These are phyloP conservation scores for Coix lacrymajobi DNA, from an alignment of 176 grass and related monocot species.

Conservation along the genomic window DNA sequence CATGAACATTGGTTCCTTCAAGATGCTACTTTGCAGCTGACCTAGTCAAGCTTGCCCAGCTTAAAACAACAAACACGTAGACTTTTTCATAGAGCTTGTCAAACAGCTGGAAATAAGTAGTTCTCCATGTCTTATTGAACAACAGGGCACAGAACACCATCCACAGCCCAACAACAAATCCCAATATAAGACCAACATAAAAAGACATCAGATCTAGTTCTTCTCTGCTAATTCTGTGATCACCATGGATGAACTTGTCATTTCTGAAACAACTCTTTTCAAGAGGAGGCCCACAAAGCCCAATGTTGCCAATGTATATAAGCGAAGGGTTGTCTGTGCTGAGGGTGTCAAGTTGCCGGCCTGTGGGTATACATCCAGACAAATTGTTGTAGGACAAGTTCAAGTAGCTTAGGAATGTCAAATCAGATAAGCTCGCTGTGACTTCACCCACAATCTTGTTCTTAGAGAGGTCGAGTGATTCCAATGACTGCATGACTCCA, in stretches of 20 bases:
- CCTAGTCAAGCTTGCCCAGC: neutral
- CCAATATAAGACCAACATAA: neutral
- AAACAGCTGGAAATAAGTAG: neutral
- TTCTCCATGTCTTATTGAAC: slow-evolving; percentile 18
- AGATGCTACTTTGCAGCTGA: neutral
- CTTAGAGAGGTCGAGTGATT: slow-evolving; percentile 30
- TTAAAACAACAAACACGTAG: neutral
- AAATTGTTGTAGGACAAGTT: slow-evolving; percentile 42
- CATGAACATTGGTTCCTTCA: too few species aligned
- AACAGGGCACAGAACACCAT: neutral
- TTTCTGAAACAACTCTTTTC: neutral
- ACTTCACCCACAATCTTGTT: slow-evolving; percentile 30
- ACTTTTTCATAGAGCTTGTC: neutral
- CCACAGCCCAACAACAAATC: slow-evolving; percentile 33
- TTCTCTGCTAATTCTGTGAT: neutral
- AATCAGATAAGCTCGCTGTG: neutral
- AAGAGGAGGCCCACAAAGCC: slow-evolving; percentile 22
- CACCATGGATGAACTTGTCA: neutral
- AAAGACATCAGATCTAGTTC: neutral
- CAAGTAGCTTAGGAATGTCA: slow-evolving; percentile 14
- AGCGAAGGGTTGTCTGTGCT: neutral
- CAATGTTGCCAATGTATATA: slow-evolving; percentile 17
- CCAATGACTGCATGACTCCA: slow-evolving; percentile 8
- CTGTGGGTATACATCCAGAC: slow-evolving; percentile 16
- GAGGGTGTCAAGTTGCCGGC: slow-evolving; percentile 31